Percentiles rank a stretch among this genome's conserved stretches.
phyloP scores from a whole-genome alignment of 2,329 filamentous ascomycete species.

The Trichoderma gracile region DNA sequence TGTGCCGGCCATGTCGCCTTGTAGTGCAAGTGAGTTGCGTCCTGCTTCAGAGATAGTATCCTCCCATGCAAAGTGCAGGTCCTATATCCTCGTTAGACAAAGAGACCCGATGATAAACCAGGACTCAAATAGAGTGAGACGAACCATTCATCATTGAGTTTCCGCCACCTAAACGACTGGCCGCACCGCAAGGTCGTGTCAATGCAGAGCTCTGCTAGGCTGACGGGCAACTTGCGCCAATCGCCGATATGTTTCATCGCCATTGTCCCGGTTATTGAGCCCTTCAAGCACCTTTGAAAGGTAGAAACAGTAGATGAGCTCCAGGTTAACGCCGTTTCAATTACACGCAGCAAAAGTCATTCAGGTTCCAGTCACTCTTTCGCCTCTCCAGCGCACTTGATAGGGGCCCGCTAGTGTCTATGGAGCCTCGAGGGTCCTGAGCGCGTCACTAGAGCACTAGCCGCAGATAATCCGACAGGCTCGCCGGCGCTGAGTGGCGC shows the following conservation, averaged over 20 bases:
- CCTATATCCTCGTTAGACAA: conserved; percentile 45
- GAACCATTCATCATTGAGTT: conserved; percentile 81
- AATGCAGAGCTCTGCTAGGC: conserved; percentile 82
- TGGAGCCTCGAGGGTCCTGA: not conserved
- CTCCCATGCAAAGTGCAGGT: conserved; percentile 83
- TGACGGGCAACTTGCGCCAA: conserved; percentile 86
- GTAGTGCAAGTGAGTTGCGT: conserved; percentile 76
- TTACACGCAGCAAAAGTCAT: too few relatives aligned
- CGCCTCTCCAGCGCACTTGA: not conserved
- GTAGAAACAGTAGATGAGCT: not conserved
- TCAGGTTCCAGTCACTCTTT: too few relatives aligned
- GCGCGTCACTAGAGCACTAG: conserved; percentile 21
- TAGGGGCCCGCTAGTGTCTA: conserved; percentile 7
- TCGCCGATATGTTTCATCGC: conserved; percentile 58
- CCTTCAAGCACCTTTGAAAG: not conserved
- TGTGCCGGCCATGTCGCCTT: conserved; percentile 61
- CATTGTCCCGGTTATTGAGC: conserved; percentile 31
- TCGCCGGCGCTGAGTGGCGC: not conserved
- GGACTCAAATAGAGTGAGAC: conserved; percentile 25
- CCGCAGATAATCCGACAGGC: conserved; percentile 24
- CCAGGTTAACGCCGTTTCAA: not conserved
- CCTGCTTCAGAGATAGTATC: conserved; percentile 82
- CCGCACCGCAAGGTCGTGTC: conserved; percentile 93
- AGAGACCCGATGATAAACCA: not conserved
- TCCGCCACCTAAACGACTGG: conserved; percentile 95